phyloP scores from a whole-genome alignment of 2,329 filamentous ascomycete species.

The Kalmusia sp. region DNA sequence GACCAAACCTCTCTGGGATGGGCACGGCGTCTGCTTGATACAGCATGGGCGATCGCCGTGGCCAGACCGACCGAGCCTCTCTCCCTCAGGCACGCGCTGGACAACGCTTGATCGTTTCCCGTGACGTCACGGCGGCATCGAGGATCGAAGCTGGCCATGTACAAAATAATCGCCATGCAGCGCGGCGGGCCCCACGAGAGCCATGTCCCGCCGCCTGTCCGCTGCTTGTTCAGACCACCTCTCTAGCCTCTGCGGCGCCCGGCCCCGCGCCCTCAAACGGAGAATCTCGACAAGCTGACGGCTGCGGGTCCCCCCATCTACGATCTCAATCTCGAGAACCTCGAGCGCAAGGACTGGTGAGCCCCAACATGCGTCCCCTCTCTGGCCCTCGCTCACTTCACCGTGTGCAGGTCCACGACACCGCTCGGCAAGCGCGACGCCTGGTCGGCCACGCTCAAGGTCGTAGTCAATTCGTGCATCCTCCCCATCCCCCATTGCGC shows the following conservation, averaged over 20 bases:
- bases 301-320: constrained; percentile 37
- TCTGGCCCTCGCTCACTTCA: constrained; percentile 7
- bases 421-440: constrained; percentile 39
- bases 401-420: constrained; percentile 31
- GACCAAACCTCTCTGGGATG: too few species aligned
- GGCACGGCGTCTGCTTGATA: too few species aligned
- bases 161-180: neutral
- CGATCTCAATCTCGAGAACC: constrained; percentile 38
- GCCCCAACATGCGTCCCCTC: constrained; percentile 6
- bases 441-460: constrained; percentile 45
- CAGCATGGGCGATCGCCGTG: neutral
- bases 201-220: too few species aligned
- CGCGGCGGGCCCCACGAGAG: neutral
- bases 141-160: neutral
- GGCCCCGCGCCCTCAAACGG: constrained; percentile 27
- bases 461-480: constrained; percentile 44
- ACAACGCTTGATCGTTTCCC: neutral
- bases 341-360: constrained; percentile 38
- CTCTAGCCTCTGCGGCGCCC: neutral
- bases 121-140: neutral
- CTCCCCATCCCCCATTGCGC: constrained; percentile 50
- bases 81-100: neutral
- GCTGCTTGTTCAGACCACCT: neutral
- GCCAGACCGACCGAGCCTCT: neutral
- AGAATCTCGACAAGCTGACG: constrained; percentile 42